Base-by-base conservation (phyloP, 805 yeast species). In the Suhomyces sp. region DNA sequence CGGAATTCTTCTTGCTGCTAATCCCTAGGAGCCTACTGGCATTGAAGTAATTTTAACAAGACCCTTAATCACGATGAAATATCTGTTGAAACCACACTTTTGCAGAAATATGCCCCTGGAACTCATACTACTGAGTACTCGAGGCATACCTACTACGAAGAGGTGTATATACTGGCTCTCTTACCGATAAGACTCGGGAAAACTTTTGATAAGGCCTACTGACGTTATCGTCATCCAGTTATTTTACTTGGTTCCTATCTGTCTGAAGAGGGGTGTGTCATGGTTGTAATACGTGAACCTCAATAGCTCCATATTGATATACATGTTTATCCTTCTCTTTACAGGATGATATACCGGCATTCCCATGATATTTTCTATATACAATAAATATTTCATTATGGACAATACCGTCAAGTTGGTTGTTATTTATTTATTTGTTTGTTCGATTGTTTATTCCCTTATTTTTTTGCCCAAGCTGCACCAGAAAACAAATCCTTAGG, bases 381-480 rank as follows among this genome's bases (percentile, higher is more conserved):
- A n/a, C n/a, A n/a, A n/a, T n/a, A n/a, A n/a, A n/a, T n/a, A n/a
- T n/a, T n/a, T n/a, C n/a, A n/a, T n/a, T n/a, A n/a, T n/a, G n/a
- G n/a, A n/a, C n/a, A n/a, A n/a, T n/a, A n/a, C n/a, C n/a, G n/a
- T n/a, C n/a, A n/a, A n/a, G n/a, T n/a, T n/a, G n/a, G n/a, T n/a
- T n/a, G n/a, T n/a, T n/a, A n/a, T n/a, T n/a, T n/a, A n/a, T n/a
- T n/a, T n/a, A n/a, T n/a, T n/a, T n/a, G n/a, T n/a, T n/a, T n/a
- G n/a, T n/a, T n/a, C n/a, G n/a, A n/a, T n/a, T n/a, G n/a, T n/a
- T n/a, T n/a, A n/a, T n/a, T n/a, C n/a, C n/a, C n/a, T 21, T 29
- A 31, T 21, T 31, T 31, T 35, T 44, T 48, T 19, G 38, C 43
- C 66, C 65, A 60, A 20, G 47, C 53, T 10, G 63, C 58, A 14